phyloP scores from a whole-genome alignment of 108 stramenopile genomes.

The Nitzschia inconspicua region DNA sequence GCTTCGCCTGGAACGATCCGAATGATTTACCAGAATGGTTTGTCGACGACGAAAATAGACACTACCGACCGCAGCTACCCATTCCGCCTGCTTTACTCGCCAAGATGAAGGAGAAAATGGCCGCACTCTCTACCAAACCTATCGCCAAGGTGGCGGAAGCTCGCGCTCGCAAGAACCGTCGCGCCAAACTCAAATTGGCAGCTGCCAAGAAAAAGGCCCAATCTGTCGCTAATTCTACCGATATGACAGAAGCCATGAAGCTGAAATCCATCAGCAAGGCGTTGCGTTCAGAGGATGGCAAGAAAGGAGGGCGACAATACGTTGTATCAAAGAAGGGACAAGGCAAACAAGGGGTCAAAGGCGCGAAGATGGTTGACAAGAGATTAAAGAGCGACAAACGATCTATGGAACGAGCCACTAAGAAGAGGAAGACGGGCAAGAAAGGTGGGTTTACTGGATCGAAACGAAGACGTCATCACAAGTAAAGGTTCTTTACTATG shows the following conservation, averaged over 20 bases:
- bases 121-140: slow-evolving; percentile 85
- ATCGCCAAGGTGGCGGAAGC: slow-evolving; percentile 99
- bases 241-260: slow-evolving; percentile 95
- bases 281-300: slow-evolving; percentile 73
- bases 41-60: slow-evolving; percentile 92
- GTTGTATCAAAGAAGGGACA: slow-evolving; percentile 86
- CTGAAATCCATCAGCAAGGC: slow-evolving; percentile 96
- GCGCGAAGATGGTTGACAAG: slow-evolving; percentile 93
- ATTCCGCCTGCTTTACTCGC: slow-evolving; percentile 90
- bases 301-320: slow-evolving; percentile 83
- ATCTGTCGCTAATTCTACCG: slow-evolving; percentile 83
- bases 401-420: slow-evolving; percentile 65
- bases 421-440: slow-evolving; percentile 81
- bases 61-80: slow-evolving; percentile 97
- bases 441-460: slow-evolving; percentile 76
- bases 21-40: slow-evolving; percentile 97
- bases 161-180: slow-evolving; percentile 89
- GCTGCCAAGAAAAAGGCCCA: slow-evolving; percentile 96
- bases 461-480: slow-evolving; percentile 70
- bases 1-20: slow-evolving; percentile 98
- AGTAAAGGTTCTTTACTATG: slow-evolving; percentile 8
- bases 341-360: slow-evolving; percentile 74
- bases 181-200: slow-evolving; percentile 76
- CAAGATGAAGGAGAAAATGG: slow-evolving; percentile 92
- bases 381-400: slow-evolving; percentile 93